Conservation (phyloP, 2,329 filamentous ascomycete species). For the Fusarium metavorans region DNA sequence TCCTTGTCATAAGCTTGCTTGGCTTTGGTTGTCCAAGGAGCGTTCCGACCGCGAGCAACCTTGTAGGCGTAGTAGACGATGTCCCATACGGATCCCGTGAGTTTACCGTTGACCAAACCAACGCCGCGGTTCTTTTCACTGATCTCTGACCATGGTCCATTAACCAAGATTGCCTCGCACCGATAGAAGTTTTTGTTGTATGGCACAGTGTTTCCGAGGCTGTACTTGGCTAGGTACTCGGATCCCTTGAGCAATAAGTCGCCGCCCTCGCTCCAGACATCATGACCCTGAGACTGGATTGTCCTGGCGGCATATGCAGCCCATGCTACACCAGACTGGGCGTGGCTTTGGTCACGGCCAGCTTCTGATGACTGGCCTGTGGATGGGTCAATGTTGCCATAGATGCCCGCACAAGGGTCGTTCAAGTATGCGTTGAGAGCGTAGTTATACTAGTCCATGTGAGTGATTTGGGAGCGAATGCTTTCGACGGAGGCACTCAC, state of each 20-base stretch:
- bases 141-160: constrained; percentile 50
- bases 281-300: constrained; percentile 51
- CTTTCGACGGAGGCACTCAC: not conserved
- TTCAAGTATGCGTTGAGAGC: constrained; percentile 52
- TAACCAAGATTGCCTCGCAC: constrained; percentile 55
- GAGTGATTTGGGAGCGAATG: not conserved
- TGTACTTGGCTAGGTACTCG: constrained; percentile 55
- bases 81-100: not conserved
- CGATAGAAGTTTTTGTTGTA: constrained; percentile 53
- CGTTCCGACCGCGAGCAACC: not conserved
- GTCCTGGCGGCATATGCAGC: constrained; percentile 49
- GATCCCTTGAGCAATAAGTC: constrained; percentile 51
- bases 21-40: not conserved
- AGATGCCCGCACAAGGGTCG: constrained; percentile 52
- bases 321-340: constrained; percentile 50
- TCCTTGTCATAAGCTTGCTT: not conserved
- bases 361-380: constrained; percentile 54
- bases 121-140: constrained; percentile 6
- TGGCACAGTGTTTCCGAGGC: constrained; percentile 49
- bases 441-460: constrained; percentile 49
- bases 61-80: constrained; percentile 2
- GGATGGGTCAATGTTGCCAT: constrained; percentile 44
- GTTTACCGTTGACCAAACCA: not conserved
- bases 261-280: constrained; percentile 48
- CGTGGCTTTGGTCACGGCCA: constrained; percentile 53